Percentiles rank a stretch among this genome's conserved stretches.
Conservation (phyloP, 176 grass and related monocot species). For the Ananas comosus region DNA sequence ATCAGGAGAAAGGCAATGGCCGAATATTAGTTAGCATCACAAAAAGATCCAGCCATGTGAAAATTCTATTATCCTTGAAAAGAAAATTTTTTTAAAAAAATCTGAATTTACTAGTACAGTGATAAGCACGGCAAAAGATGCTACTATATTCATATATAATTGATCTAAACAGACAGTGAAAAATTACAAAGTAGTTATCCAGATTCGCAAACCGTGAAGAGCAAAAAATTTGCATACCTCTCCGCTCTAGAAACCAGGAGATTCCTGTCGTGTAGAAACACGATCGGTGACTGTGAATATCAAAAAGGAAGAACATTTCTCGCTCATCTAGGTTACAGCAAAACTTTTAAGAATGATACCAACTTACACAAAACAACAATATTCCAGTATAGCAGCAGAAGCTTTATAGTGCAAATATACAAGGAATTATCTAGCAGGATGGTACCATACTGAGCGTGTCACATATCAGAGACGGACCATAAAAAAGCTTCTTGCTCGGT, state of each 20-base stretch:
- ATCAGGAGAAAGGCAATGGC: too few species aligned
- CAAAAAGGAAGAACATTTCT: not conserved
- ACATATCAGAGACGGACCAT: slow-evolving; percentile 95
- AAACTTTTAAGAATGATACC: not conserved
- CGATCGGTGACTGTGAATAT: not conserved
- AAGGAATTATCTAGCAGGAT: not conserved
- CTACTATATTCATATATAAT: too few species aligned
- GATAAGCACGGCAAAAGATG: too few species aligned
- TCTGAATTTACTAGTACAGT: too few species aligned
- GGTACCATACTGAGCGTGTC: slow-evolving; percentile 9
- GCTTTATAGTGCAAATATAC: not conserved
- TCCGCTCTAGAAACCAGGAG: not conserved
- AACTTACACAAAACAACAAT: too few species aligned
- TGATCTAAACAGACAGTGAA: too few species aligned
- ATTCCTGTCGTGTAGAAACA: not conserved
- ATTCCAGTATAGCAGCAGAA: not conserved
- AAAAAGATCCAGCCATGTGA: too few species aligned
- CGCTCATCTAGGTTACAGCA: not conserved
- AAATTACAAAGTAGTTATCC: too few species aligned
- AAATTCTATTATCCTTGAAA: too few species aligned
- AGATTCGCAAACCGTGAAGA: too few species aligned
- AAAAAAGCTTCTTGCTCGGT: slow-evolving; percentile 74
- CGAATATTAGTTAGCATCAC: too few species aligned
- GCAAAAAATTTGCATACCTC: not conserved
- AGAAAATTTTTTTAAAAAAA: too few species aligned